phyloP scores from a whole-genome alignment of 1,139 yeast genomes.

The Candida glucosophila region DNA sequence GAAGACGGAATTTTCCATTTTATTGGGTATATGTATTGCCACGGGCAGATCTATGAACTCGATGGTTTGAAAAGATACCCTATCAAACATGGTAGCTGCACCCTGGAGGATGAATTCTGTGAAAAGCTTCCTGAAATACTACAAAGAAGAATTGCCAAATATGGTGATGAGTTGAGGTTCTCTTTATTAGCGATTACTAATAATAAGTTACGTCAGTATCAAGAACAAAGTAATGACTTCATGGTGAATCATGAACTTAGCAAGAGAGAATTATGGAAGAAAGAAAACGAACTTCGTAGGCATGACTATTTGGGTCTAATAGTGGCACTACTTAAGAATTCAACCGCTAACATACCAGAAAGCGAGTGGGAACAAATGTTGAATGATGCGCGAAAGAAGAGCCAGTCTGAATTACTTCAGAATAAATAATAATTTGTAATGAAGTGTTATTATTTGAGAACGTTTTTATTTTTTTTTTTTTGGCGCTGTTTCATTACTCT shows the following conservation, averaged over 20 bases:
- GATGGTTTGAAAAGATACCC: constrained; percentile 61
- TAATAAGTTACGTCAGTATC: constrained; percentile 35
- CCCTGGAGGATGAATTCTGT: constrained; percentile 32
- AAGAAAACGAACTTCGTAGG: constrained; percentile 40
- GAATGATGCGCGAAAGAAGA: constrained; percentile 19
- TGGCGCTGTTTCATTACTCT: too few relatives aligned
- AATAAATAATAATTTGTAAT: too few relatives aligned
- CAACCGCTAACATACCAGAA: constrained; percentile 26
- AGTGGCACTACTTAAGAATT: constrained; percentile 35
- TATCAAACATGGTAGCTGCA: constrained; percentile 42
- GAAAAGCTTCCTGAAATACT: constrained; percentile 36
- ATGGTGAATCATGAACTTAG: constrained; percentile 18
- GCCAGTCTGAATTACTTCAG: constrained; percentile 7
- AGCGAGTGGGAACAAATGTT: constrained; percentile 38
- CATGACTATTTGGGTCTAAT: constrained; percentile 51
- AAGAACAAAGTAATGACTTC: constrained; percentile 28
- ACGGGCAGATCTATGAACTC: constrained; percentile 50
- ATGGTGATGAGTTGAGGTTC: constrained; percentile 48
- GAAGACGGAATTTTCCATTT: constrained; percentile 57
- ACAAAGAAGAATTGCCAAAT: constrained; percentile 37
- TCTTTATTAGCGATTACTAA: constrained; percentile 51
- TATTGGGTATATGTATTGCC: constrained; percentile 42
- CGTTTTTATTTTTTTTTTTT: too few relatives aligned
- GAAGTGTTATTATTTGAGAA: too few relatives aligned
- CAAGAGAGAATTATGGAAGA: constrained; percentile 30